Base-by-base conservation (phyloP, 805 yeast species). In the Priceomyces melissophilus region DNA sequence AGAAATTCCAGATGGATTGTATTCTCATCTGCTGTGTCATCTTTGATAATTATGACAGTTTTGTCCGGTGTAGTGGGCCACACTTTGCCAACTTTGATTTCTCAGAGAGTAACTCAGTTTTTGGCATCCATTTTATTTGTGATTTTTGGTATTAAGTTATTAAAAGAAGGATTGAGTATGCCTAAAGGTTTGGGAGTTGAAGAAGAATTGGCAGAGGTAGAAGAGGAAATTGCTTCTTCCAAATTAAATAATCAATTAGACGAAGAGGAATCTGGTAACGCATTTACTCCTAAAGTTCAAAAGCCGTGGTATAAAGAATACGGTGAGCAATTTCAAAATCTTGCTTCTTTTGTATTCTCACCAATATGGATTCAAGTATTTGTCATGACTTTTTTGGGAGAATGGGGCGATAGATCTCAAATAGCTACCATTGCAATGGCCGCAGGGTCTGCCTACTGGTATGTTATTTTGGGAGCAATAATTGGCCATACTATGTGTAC, bases 391-490 rank as follows among this genome's bases (percentile, higher is more conserved):
- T 93, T 93, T 61, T 69, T 93, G 37, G 99, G 97, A 45, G 99
- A 93, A 68, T 89, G 98, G 95, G 99, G 99, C 38, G 99, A 93
- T 64, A 81, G 99, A 55, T 89, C 97, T 10, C 99, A 93, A 68
- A 88, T 93, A 41, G 96, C 97, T 33, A 93, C 97, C 27, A 89
- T 93, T 54, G 98, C 98, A 31, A 85, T 93, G 95, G 97, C 98
- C 39, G 96, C 99, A 1, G 96, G 96, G 30, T 82, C 88, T 33
- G 85, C 89, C 61, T 93, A 88, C 66, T 82, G 93, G 90, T 73
- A 74, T 50, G 95, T 90, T 30, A 87, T 91, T 35, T 51, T 82
- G 35, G 99, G 99, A 46, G 96, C 95, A 14, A 79, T 88, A 30
- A 61, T 84, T 32, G 99, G 99, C 27, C 99, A 93, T 63, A 81